These are phyloP conservation scores for Russula olivacea DNA, from an alignment of 768 basidiomycete species.

Conservation along the genomic window DNA sequence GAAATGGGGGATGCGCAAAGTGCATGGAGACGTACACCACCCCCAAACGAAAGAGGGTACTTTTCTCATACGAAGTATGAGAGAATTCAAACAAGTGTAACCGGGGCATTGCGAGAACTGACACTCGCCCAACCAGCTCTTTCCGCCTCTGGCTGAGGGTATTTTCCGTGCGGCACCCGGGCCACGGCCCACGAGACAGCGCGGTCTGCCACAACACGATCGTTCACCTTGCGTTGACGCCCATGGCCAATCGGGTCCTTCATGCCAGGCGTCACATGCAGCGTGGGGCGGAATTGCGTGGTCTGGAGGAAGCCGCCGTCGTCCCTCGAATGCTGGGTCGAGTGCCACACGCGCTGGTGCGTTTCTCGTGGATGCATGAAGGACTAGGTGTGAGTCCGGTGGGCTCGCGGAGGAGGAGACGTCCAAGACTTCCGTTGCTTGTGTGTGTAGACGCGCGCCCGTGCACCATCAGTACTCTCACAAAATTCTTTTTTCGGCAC, in stretches of 20 bases:
- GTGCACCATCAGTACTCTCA: too few species aligned
- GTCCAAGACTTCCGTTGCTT: background rate
- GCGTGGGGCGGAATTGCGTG: background rate
- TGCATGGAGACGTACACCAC: background rate
- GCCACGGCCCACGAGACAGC: background rate
- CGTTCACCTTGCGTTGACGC: background rate
- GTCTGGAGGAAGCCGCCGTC: background rate
- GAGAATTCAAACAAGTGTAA: slow-evolving; percentile 3
- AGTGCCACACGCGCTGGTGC: slow-evolving; percentile 4
- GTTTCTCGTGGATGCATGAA: background rate
- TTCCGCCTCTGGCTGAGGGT: background rate
- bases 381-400: slow-evolving; percentile 1
- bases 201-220: background rate
- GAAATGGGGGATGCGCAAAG: background rate
- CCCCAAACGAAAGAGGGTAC: background rate
- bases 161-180: background rate
- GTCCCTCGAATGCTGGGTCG: slow-evolving; percentile 10
- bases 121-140: background rate
- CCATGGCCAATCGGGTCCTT: background rate
- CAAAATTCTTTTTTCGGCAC: too few species aligned
- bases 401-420: background rate
- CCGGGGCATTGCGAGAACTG: background rate
- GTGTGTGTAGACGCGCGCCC: slow-evolving; percentile 6
- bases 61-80: background rate
- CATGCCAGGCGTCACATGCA: background rate